phyloP scores from a whole-genome alignment of 169 alveolate species.

The Eimeria maxima region DNA sequence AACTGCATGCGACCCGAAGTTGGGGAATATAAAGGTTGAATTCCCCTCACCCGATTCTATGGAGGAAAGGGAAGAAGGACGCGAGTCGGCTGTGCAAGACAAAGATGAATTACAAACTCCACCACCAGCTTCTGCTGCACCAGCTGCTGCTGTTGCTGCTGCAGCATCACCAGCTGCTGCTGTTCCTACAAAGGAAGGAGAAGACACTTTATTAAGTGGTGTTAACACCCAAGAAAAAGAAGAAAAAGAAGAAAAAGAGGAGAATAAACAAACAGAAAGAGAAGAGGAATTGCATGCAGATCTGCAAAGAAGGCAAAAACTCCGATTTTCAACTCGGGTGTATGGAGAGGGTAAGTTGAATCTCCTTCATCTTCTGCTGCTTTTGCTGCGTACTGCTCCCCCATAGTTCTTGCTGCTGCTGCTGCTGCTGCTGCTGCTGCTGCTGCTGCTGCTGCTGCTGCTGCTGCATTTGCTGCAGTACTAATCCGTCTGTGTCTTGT shows the following conservation, averaged over 20 bases:
- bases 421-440: conserved; percentile 16
- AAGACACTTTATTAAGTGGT: no score
- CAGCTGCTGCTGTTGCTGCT: no score
- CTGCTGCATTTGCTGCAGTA: no score
- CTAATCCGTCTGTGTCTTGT: background rate
- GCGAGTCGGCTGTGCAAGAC: no score
- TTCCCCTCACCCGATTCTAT: no score
- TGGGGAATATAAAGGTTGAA: no score
- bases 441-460: background rate
- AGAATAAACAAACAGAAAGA: background rate
- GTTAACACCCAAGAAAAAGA: background rate
- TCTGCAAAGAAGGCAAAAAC: background rate
- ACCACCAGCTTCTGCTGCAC: no score
- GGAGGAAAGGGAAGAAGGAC: no score
- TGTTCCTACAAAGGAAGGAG: background rate
- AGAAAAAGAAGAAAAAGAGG: background rate
- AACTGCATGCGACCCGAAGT: no score
- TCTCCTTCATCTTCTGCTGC: background rate
- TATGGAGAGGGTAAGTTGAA: background rate
- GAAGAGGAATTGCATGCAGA: background rate
- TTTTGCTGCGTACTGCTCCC: no score
- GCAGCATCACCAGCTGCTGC: background rate
- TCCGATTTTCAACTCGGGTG: no score
- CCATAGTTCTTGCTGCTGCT: conserved; percentile 28
- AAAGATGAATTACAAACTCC: no score